Conservation (phyloP, 164 flowering plant genomes). For the Tetrastigma voinierianum region DNA sequence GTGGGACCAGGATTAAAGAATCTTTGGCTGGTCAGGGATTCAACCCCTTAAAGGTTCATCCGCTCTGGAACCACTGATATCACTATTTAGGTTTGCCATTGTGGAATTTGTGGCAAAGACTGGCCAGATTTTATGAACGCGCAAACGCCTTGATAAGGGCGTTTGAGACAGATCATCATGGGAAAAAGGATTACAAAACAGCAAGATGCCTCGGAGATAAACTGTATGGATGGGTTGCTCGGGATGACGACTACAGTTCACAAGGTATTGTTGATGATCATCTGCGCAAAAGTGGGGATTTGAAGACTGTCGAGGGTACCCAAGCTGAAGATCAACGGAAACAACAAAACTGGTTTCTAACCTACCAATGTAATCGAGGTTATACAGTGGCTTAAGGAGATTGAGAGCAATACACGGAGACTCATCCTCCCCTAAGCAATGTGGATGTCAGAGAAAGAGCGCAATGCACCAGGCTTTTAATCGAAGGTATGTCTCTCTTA, state of each 20-base stretch:
- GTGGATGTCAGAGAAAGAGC: conserved; percentile 31
- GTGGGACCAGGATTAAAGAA: conserved; percentile 45
- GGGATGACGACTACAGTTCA: conserved; percentile 34
- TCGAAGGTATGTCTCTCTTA: conserved; percentile 28
- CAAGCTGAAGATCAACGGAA: conserved; percentile 38
- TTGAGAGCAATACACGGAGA: conserved; percentile 27
- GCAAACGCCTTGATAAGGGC: conserved; percentile 51
- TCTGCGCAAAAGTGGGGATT: conserved; percentile 39
- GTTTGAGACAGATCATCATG: conserved; percentile 36
- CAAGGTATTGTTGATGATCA: conserved; percentile 23
- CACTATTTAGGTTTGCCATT: conserved; percentile 51
- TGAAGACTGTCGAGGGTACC: conserved; percentile 37
- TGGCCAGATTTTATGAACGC: conserved; percentile 55
- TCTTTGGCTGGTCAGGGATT: conserved; percentile 42
- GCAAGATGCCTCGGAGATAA: conserved; percentile 15
- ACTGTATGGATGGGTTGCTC: conserved; percentile 56
- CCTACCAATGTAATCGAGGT: conserved; percentile 23
- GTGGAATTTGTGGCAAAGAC: conserved; percentile 44
- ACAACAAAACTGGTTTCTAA: conserved; percentile 23
- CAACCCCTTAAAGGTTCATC: conserved; percentile 47
- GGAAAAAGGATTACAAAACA: conserved; percentile 35
- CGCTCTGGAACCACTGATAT: conserved; percentile 48
- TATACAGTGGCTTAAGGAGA: conserved; percentile 32
- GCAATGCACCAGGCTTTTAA: conserved; percentile 27
- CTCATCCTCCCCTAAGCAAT: conserved; percentile 11